Evolutionary conservation across 805 yeast species (phyloP).

Genomic region (Nakazawaea holstii): DNA sequence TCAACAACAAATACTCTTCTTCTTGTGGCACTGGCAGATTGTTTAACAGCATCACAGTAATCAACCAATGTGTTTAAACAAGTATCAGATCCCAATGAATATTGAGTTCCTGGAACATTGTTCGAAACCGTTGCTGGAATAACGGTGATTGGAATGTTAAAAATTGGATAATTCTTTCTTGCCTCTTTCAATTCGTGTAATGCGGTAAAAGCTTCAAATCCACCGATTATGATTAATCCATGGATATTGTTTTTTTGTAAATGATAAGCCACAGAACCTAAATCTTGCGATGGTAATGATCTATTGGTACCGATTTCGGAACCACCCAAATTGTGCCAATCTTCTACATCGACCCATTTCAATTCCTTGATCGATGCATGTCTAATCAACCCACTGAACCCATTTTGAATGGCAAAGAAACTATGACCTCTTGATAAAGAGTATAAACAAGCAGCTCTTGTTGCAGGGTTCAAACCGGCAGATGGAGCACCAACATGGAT

Average conservation of each 20-base stretch:
- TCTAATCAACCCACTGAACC: slow-evolving; percentile 86
- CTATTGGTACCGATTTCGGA: slow-evolving; percentile 97
- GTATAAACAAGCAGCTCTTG: slow-evolving; percentile 84
- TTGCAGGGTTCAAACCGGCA: slow-evolving; percentile 91
- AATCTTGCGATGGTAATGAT: slow-evolving; percentile 72
- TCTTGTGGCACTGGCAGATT: slow-evolving; percentile 90
- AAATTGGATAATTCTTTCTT: slow-evolving; percentile 76
- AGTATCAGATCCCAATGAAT: slow-evolving; percentile 92
- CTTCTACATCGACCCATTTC: slow-evolving; percentile 81
- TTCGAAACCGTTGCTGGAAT: slow-evolving; percentile 96
- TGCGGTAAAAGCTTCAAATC: slow-evolving; percentile 92
- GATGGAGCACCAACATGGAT: slow-evolving; percentile 97
- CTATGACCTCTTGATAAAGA: slow-evolving; percentile 87
- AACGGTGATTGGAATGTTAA: slow-evolving; percentile 90
- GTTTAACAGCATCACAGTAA: slow-evolving; percentile 94
- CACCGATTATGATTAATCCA: slow-evolving; percentile 90
- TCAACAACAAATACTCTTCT: slow-evolving; percentile 94
- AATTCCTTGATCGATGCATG: slow-evolving; percentile 78
- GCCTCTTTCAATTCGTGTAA: slow-evolving; percentile 77
- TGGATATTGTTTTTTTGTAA: slow-evolving; percentile 85
- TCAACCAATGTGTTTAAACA: slow-evolving; percentile 87
- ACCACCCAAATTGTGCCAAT: slow-evolving; percentile 89
- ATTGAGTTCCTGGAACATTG: slow-evolving; percentile 98
- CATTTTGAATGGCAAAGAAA: slow-evolving; percentile 88
- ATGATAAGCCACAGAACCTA: slow-evolving; percentile 89